Conservation (phyloP, 139 green algal species). For the Pleodorina starrii region DNA sequence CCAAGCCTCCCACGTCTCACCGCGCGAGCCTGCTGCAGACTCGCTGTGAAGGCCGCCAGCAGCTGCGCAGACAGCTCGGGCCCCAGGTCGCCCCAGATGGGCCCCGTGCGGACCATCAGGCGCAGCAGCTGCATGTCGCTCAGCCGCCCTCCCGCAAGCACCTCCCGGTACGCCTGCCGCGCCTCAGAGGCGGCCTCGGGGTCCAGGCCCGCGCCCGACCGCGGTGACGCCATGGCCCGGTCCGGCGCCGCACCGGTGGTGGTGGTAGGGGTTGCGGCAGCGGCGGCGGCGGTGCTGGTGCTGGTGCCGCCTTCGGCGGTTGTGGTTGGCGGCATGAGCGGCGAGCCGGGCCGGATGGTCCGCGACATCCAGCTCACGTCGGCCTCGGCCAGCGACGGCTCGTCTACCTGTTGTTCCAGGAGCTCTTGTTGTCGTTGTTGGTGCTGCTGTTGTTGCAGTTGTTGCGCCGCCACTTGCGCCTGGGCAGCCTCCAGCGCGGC, state of each 20-base stretch:
- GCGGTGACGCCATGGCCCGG: too few relatives aligned
- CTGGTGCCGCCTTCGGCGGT: too few relatives aligned
- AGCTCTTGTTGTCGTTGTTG: not conserved
- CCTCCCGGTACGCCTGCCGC: constrained; percentile 52
- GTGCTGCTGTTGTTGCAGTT: not conserved
- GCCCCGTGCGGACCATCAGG: constrained; percentile 50
- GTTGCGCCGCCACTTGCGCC: not conserved
- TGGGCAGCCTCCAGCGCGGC: not conserved
- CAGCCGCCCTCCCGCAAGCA: constrained; percentile 29
- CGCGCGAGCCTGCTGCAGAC: constrained; percentile 31
- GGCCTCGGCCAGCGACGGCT: not conserved
- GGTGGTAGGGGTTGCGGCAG: not conserved
- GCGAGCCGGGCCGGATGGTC: not conserved
- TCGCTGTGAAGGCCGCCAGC: constrained; percentile 52
- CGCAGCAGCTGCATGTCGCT: constrained; percentile 56
- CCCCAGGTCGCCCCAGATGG: constrained; percentile 54
- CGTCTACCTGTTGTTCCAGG: not conserved
- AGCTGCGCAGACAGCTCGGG: constrained; percentile 32
- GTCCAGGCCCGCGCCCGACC: too few relatives aligned
- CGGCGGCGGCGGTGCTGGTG: not conserved
- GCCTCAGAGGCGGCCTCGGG: constrained; percentile 28
- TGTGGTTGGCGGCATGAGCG: not conserved
- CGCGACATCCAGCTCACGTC: not conserved
- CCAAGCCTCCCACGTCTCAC: not conserved
- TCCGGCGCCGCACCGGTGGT: too few relatives aligned